Percentiles rank a stretch among this genome's conserved stretches.
These are phyloP conservation scores for Xylaria telfairii DNA, from an alignment of 495 filamentous ascomycete genomes.

Conservation along the genomic window DNA sequence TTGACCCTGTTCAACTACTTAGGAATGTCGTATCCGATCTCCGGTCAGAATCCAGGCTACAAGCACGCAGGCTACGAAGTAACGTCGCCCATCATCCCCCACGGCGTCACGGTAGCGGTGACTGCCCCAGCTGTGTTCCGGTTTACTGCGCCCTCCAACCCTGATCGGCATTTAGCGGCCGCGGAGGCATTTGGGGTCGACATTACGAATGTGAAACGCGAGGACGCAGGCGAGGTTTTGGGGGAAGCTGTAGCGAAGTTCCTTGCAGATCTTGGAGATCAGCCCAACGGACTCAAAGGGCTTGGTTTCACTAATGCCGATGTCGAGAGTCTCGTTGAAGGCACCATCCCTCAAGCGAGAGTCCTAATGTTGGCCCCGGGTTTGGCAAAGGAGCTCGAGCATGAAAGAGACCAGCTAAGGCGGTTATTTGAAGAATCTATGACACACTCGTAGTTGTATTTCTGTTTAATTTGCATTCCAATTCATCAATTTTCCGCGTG, in stretches of 20 bases:
- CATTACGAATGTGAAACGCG: constrained; percentile 79
- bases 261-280: constrained; percentile 80
- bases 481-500: background rate
- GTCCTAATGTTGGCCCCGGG: constrained; percentile 92
- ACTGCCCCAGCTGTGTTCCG: constrained; percentile 93
- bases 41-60: constrained; percentile 90
- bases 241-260: constrained; percentile 82
- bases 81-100: constrained; percentile 80
- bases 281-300: constrained; percentile 83
- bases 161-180: constrained; percentile 85
- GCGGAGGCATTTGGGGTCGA: constrained; percentile 93
- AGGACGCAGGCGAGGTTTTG: constrained; percentile 86
- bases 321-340: constrained; percentile 84
- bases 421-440: constrained; percentile 53
- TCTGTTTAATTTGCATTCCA: no score
- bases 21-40: constrained; percentile 95
- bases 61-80: constrained; percentile 84
- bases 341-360: constrained; percentile 87
- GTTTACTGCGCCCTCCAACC: constrained; percentile 89
- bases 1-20: background rate
- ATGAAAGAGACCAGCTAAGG: constrained; percentile 59
- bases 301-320: constrained; percentile 78
- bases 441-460: constrained; percentile 17
- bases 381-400: constrained; percentile 72
- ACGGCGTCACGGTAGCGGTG: constrained; percentile 94